phyloP scores from a whole-genome alignment of 2,329 filamentous ascomycete genomes.

The Nectriaceae sp. region DNA sequence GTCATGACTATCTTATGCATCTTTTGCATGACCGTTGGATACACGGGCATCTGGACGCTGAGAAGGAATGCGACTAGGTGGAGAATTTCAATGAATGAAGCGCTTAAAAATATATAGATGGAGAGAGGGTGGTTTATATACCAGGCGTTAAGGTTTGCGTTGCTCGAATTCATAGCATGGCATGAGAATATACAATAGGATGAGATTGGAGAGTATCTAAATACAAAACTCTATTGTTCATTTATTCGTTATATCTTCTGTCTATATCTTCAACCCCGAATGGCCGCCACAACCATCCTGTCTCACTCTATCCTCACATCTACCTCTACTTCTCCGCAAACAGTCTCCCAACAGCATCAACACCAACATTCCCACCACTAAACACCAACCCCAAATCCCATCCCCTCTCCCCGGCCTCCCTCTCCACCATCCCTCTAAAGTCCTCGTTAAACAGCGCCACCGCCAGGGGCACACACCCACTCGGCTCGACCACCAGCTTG shows the following conservation, averaged over 20 bases:
- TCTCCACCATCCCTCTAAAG: constrained; percentile 70
- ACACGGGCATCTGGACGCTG: constrained; percentile 61
- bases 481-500: constrained; percentile 91
- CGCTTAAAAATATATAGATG: constrained; percentile 33
- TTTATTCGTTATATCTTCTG: too few relatives aligned
- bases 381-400: constrained; percentile 70
- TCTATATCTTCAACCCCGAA: too few relatives aligned
- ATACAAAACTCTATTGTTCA: too few relatives aligned
- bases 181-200: too few relatives aligned
- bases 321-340: constrained; percentile 38
- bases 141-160: too few relatives aligned
- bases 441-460: constrained; percentile 84
- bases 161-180: too few relatives aligned
- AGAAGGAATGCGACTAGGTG: constrained; percentile 61
- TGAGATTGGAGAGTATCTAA: too few relatives aligned
- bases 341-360: constrained; percentile 55
- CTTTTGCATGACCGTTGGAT: constrained; percentile 58
- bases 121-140: not conserved
- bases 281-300: too few relatives aligned
- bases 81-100: constrained; percentile 63
- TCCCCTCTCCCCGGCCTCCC: constrained; percentile 68
- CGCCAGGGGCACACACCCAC: constrained; percentile 80
- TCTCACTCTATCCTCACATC: too few relatives aligned
- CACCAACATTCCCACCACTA: constrained; percentile 60
- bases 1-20: constrained; percentile 63